Base-by-base conservation (phyloP, 2,329 filamentous ascomycete genomes). In the Hypocreales sp. region DNA sequence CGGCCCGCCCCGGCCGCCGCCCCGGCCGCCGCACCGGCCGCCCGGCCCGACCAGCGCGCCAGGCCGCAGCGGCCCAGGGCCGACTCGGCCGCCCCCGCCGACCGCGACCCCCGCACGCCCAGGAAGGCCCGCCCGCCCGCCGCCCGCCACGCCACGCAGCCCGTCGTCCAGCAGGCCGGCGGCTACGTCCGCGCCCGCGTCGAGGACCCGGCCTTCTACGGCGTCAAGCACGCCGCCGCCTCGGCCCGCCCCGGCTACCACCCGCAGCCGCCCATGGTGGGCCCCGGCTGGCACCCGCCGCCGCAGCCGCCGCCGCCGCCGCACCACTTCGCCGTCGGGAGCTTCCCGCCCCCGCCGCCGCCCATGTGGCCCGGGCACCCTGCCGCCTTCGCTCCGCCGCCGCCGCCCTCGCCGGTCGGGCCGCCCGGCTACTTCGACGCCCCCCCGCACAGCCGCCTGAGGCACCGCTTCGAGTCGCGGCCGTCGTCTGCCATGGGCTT, bases 401-500 rank as follows among this genome's bases (percentile, higher is more conserved):
- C 45, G 5, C 39, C 41, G 5, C 50, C 43, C 12, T 42, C 46
- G n/a, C 44, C 39, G 5, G 32, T 33, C 25, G 38, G 41, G n/a
- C 39, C 40, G 18, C 37, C 41, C 8, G 42, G 40, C 15, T 53
- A 45, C 32, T 51, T 49, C 26, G 48, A 51, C 21, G 34, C 37
- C 12, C 8, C 15, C 15, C 10, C 18, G 7, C 41, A 44, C 9
- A 44, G 42, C 13, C 47, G 47, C 24, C 35, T 54, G 25, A 44
- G 42, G 26, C 41, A 40, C 18, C 48, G 52, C 3, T 55, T 56
- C 26, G 48, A 50, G 6, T 31, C 31, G 16, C 44, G 53, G 25
- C 50, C 53, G 7, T 46, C 51, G 7, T 56, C 55, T 8, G 50
- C 50, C 24, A 58, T 60, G 45, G 58, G 51, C 9, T 58, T 47